phyloP scores from a whole-genome alignment of 164 flowering plant species.

The Magnolia sinica region DNA sequence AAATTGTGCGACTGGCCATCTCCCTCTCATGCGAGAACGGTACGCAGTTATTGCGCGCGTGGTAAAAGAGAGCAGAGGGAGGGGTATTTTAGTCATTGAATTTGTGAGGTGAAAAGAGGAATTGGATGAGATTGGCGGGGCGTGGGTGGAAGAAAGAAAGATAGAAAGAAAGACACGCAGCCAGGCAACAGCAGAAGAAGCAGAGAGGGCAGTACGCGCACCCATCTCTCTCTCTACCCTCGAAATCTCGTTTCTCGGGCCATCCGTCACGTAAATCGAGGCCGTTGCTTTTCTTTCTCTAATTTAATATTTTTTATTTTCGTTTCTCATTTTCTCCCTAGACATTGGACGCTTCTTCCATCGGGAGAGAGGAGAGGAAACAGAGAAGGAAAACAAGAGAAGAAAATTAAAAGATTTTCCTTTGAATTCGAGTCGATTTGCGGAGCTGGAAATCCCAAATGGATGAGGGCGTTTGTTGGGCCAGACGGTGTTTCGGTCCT shows the following conservation, averaged over 20 bases:
- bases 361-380: slow-evolving; percentile 1
- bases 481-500: slow-evolving; percentile 3
- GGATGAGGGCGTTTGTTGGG: slow-evolving; percentile 13
- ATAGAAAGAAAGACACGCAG: background rate
- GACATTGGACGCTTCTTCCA: background rate
- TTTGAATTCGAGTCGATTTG: slow-evolving; percentile 3
- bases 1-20: too few species aligned
- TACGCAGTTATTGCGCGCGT: too few species aligned
- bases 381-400: background rate
- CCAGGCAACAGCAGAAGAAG: background rate
- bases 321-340: background rate
- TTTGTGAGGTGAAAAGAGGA: background rate
- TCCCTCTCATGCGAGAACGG: too few species aligned
- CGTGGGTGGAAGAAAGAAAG: background rate
- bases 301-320: background rate
- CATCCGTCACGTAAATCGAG: slow-evolving; percentile 45
- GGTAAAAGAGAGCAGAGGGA: background rate
- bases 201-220: background rate
- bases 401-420: background rate
- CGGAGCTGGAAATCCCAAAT: slow-evolving; percentile 17
- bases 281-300: slow-evolving; percentile 4
- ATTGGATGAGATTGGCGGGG: background rate
- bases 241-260: slow-evolving; percentile 30
- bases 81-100: background rate
- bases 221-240: background rate